phyloP scores from a whole-genome alignment of 2,329 filamentous ascomycete genomes.

The Colletotrichum endophyticum region DNA sequence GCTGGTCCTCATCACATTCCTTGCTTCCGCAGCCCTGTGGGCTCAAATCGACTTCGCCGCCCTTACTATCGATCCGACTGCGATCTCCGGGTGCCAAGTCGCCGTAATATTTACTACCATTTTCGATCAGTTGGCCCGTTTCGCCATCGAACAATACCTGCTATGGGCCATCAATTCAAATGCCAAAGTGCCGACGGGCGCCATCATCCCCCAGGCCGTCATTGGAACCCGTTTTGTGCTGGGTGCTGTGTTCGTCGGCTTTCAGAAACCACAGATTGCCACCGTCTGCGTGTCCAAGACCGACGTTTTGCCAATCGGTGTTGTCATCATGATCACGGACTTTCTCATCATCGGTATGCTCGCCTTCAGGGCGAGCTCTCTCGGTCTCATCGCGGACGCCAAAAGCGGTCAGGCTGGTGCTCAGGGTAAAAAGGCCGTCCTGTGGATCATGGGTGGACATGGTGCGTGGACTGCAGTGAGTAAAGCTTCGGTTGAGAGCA shows the following conservation, averaged over 20 bases:
- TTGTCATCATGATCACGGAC: constrained; percentile 50
- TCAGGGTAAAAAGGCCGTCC: constrained; percentile 43
- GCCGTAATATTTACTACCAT: constrained; percentile 55
- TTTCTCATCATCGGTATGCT: constrained; percentile 48
- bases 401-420: constrained; percentile 28
- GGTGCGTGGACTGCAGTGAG: constrained; percentile 60
- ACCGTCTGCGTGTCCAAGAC: constrained; percentile 57
- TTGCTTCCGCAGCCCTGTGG: constrained; percentile 58
- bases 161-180: constrained; percentile 53
- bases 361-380: constrained; percentile 43
- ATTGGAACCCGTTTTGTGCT: constrained; percentile 55
- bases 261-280: constrained; percentile 56
- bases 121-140: constrained; percentile 63
- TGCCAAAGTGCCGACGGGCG: constrained; percentile 38
- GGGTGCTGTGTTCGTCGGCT: constrained; percentile 59
- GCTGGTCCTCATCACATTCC: constrained; percentile 66
- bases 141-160: constrained; percentile 59
- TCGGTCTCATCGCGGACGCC: constrained; percentile 36
- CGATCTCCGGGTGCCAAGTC: constrained; percentile 53
- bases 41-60: constrained; percentile 56
- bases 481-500: constrained; percentile 17
- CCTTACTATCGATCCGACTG: constrained; percentile 49
- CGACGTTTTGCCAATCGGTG: constrained; percentile 47
- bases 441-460: constrained; percentile 47
- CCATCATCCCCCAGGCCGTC: constrained; percentile 49